Evolutionary conservation across 257 asterid species (phyloP).

Genomic region (Capsicum baccatum): DNA sequence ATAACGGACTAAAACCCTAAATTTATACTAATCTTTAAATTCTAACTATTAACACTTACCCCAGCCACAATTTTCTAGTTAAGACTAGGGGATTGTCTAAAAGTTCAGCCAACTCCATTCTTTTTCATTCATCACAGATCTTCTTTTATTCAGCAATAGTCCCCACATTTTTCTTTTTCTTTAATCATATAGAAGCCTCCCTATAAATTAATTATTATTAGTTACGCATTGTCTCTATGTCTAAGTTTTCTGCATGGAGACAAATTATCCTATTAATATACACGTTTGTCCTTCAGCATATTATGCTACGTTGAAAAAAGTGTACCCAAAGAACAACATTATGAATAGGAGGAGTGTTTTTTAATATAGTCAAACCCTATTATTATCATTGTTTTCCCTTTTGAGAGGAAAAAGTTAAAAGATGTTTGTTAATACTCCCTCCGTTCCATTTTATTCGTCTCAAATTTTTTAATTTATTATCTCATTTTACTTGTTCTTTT

Average conservation of each 20-base stretch:
- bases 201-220: neutral
- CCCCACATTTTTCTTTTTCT: neutral
- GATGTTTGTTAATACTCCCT: neutral
- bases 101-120: conserved; percentile 23
- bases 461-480: too few relatives aligned
- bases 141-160: neutral
- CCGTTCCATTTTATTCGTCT: too few relatives aligned
- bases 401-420: neutral
- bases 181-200: neutral
- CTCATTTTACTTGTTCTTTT: too few relatives aligned
- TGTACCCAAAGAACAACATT: neutral
- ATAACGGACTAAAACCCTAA: neutral
- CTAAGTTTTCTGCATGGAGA: neutral
- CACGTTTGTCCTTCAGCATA: neutral
- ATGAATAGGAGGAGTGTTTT: neutral
- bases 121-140: neutral
- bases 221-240: neutral
- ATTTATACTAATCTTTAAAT: neutral
- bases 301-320: conserved; percentile 19
- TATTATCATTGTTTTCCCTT: neutral
- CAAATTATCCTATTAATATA: neutral
- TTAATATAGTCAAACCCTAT: neutral
- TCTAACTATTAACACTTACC: accelerated
- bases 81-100: neutral
- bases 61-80: neutral